Evolutionary conservation across 1,284 basidiomycete species (phyloP).

Genomic region (Wallemia mellicola): DNA sequence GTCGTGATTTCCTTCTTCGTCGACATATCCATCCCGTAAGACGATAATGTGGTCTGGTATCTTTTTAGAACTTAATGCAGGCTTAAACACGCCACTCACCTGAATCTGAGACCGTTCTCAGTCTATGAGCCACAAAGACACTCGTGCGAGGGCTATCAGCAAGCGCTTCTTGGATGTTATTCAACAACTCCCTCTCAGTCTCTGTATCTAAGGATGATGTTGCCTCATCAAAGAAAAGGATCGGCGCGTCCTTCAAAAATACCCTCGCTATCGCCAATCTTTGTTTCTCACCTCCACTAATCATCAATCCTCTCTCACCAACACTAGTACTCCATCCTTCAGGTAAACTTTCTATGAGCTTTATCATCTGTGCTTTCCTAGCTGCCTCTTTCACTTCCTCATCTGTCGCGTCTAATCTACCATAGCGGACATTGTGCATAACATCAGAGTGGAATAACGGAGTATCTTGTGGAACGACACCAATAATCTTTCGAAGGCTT

Average conservation of each 20-base stretch:
- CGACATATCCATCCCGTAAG: slow-evolving; percentile 49
- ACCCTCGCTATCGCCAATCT: slow-evolving; percentile 73
- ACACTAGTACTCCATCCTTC: slow-evolving; percentile 72
- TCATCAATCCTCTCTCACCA: slow-evolving; percentile 87
- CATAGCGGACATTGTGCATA: slow-evolving; percentile 81
- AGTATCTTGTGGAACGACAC: slow-evolving; percentile 92
- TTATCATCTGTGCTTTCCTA: slow-evolving; percentile 56
- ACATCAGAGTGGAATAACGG: slow-evolving; percentile 88
- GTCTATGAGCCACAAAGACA: slow-evolving; percentile 70
- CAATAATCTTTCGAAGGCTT: slow-evolving; percentile 43
- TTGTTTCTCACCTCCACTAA: slow-evolving; percentile 94
- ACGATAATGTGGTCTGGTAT: slow-evolving; percentile 56
- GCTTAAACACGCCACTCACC: background rate
- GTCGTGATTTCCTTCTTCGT: slow-evolving; percentile 74
- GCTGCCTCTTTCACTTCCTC: slow-evolving; percentile 63
- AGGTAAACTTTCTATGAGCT: slow-evolving; percentile 46
- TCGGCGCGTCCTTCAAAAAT: slow-evolving; percentile 71
- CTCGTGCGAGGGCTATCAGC: slow-evolving; percentile 52
- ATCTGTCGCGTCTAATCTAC: slow-evolving; percentile 57
- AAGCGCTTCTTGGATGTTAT: slow-evolving; percentile 57
- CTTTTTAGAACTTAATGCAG: slow-evolving; percentile 1
- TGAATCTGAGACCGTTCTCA: slow-evolving; percentile 3
- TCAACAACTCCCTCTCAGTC: slow-evolving; percentile 82
- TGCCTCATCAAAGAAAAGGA: slow-evolving; percentile 95
- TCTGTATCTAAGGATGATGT: slow-evolving; percentile 83